Evolutionary conservation across 345 rosid species (phyloP), one percentile per base, ranked within the genome.

Genomic region (Linum tenue): DNA sequence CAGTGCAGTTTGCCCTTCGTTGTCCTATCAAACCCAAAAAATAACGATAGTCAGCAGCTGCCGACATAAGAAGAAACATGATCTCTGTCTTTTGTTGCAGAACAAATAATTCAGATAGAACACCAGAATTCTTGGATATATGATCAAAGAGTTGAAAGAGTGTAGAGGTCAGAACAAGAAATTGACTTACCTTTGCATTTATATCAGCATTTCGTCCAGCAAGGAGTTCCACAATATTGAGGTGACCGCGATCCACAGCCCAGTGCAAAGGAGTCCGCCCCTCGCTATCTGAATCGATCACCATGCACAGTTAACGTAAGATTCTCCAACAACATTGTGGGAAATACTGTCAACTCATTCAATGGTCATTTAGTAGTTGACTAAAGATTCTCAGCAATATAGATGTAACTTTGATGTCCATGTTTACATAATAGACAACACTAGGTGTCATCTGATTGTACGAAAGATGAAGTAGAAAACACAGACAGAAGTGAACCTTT

Each of bases 171-270:
- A 0, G 40, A 44, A 22, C 60, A 2, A 37, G 11, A n/a, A 53
- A 43, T 5, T 5, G 43, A 37, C 50, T 70, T 72, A 86, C 99
- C 95, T 88, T 84, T 5, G 92, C 88, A 74, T 92, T 84, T 67
- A 94, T 75, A 75, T 94, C 89, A 4, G 92, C 86, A 3, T 86
- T 82, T 68, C 65, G 85, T 65, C 79, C 77, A 50, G 90, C 67
- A 67, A 90, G 89, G 51, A 70, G 66, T 73, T 94, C 82, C 4
- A 76, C 75, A 39, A 85, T 74, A 55, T 81, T 44, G 37, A 77
- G 67, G 67, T 89, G 95, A 5, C 98, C 95, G 64, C 96, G 95
- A 70, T 94, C 97, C 65, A 83, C 92, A 60, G 97, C 99, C 97
- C 99, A 91, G 69, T 94, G 99, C 81, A 94, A 78, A 2, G 99